phyloP scores from a whole-genome alignment of 2,329 filamentous ascomycete genomes.

The Mariannaea elegans region DNA sequence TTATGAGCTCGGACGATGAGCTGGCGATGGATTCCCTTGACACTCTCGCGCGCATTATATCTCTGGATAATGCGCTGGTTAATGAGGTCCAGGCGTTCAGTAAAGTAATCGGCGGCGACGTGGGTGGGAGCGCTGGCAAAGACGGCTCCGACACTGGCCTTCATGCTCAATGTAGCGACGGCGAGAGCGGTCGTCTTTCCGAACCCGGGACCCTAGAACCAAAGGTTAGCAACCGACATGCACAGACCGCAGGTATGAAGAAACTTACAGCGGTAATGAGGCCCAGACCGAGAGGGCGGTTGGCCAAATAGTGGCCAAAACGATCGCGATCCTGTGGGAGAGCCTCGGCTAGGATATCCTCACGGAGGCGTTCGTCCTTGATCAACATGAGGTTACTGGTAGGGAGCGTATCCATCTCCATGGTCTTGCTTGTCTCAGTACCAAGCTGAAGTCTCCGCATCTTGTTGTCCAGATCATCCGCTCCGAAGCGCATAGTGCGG shows the following conservation, averaged over 20 bases:
- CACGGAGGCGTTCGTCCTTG: neutral
- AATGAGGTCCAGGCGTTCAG: slow-evolving; percentile 11
- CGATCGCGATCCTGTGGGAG: slow-evolving; percentile 9
- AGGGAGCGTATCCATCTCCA: neutral
- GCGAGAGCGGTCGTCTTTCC: slow-evolving; percentile 24
- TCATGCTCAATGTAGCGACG: slow-evolving; percentile 18
- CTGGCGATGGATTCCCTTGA: neutral
- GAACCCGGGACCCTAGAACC: slow-evolving; percentile 11
- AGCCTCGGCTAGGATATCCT: slow-evolving; percentile 21
- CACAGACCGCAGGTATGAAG: too few species aligned
- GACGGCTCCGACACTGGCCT: slow-evolving; percentile 7
- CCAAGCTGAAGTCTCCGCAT: too few species aligned
- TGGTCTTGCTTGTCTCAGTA: neutral
- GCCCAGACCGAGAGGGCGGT: slow-evolving; percentile 17
- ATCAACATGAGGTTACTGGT: slow-evolving; percentile 12
- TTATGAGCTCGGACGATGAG: slow-evolving; percentile 15
- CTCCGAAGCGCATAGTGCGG: neutral
- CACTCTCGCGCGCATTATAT: slow-evolving; percentile 1
- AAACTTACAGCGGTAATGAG: slow-evolving; percentile 24
- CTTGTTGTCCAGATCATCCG: too few species aligned
- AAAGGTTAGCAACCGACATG: neutral
- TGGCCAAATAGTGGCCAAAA: slow-evolving; percentile 21
- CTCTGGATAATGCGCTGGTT: neutral
- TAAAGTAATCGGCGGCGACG: slow-evolving; percentile 29
- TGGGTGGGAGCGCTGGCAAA: slow-evolving; percentile 25